Base-by-base conservation (phyloP, 495 filamentous ascomycete genomes). In the Tricharina praecox region DNA sequence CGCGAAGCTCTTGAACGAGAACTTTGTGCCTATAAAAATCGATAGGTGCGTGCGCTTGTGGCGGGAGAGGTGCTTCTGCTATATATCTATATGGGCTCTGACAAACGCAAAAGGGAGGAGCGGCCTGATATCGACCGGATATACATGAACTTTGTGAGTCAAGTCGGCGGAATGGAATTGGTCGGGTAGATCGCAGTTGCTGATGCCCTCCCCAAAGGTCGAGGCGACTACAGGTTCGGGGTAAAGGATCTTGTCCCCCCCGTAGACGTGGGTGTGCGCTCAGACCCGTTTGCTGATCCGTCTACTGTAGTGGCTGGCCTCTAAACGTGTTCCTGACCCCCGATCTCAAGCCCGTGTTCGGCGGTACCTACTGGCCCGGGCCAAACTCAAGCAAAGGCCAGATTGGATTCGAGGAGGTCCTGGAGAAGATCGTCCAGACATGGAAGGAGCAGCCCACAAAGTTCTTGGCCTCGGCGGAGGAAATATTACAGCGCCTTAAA, bases 261-360 rank as follows among this genome's bases (percentile, higher is more conserved):
- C 8, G 30, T 33, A 3, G 23, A n/a, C 18, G 25, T 3, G 1
- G 19, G 9, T 40, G 37, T 9, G 37, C 9, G 10, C 8, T 10
- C 19, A 40, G 8, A 9, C 8, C 19, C n/a, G n/a, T n/a, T n/a
- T n/a, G n/a, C n/a, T n/a, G n/a, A n/a, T n/a, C n/a, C n/a, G n/a
- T 7, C 26, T 47, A 18, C 20, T 26, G n/a, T 21, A 60, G 58
- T 2, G 90, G 90, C 21, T 97, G 92, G 92, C 90, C 90, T 9
- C 69, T 97, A 37, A 96, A 95, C 62, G 83, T 95, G 18, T 96
- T 97, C 60, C 70, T 96, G 21, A 96, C 92, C 0, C 92, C 92
- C 0, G 77, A 88, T 54, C 72, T 96, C 4, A 80, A 94, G 51
- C 90, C 90, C 0, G 77, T 97, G 18, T 96, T 94, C 63, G 92